Conservation (phyloP, 345 rosid species). For the Conringia planisiliqua region DNA sequence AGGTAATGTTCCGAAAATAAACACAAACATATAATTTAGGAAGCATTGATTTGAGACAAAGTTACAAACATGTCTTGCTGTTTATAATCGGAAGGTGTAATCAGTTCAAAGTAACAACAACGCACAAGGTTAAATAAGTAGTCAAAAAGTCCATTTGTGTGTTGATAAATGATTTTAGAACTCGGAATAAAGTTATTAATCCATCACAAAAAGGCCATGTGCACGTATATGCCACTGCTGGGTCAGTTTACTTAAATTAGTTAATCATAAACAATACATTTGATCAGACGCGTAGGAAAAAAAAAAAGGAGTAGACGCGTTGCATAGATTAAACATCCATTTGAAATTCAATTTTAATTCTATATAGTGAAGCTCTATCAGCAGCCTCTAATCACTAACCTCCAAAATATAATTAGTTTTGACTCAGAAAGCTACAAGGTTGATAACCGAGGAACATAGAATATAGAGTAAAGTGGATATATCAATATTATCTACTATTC, state of each 20-base stretch:
- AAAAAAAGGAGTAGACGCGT: slow-evolving; percentile 11
- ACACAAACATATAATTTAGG: neutral
- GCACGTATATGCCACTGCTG: slow-evolving; percentile 1
- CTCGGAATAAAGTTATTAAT: neutral
- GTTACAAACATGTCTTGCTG: neutral
- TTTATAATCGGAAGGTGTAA: neutral
- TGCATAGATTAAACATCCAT: neutral
- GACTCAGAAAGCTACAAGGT: slow-evolving; percentile 9
- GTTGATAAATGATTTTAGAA: too few relatives aligned
- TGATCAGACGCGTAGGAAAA: slow-evolving; percentile 15
- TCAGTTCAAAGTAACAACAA: slow-evolving; percentile 1
- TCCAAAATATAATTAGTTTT: slow-evolving; percentile 8
- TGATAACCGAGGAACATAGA: slow-evolving; percentile 10
- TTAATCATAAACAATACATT: slow-evolving; percentile 12
- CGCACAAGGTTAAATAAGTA: neutral
- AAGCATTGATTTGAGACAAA: neutral
- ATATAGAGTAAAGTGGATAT: neutral
- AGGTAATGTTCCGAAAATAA: neutral
- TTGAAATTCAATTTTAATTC: neutral
- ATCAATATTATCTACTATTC: slow-evolving; percentile 7
- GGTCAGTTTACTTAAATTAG: slow-evolving; percentile 9
- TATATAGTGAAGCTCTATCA: neutral
- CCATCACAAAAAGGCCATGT: slow-evolving; percentile 5
- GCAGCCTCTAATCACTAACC: slow-evolving; percentile 21
- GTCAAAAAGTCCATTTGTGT: neutral